A percentile compares a stretch with the other conserved stretches of the same genome.
Conservation (phyloP, 768 basidiomycete genomes). For the Boletus speciosus region DNA sequence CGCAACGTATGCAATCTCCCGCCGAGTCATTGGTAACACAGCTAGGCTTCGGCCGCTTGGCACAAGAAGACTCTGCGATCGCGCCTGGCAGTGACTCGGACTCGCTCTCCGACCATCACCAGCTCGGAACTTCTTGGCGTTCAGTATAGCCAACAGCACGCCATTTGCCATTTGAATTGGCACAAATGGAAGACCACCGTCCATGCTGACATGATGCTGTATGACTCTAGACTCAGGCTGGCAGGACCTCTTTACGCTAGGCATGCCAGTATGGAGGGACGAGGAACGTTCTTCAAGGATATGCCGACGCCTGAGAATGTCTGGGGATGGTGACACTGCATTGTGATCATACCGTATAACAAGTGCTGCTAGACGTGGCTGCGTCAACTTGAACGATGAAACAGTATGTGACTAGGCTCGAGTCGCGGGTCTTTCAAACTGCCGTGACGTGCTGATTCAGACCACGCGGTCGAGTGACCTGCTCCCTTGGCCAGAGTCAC, state of each 20-base stretch:
- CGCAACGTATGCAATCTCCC: background rate
- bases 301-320: background rate
- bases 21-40: background rate
- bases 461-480: background rate
- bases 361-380: background rate
- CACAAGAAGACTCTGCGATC: background rate
- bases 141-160: background rate
- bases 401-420: background rate
- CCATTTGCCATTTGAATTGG: constrained; percentile 19
- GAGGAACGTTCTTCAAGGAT: too few species aligned
- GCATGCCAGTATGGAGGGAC: background rate
- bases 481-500: too few species aligned
- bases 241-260: background rate
- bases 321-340: background rate
- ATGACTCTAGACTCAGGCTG: background rate
- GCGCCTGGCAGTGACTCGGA: background rate
- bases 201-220: constrained; percentile 1
- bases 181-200: background rate
- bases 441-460: background rate
- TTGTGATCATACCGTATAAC: background rate
- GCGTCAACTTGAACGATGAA: background rate
- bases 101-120: background rate
- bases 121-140: background rate
- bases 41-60: background rate
- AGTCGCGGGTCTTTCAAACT: background rate